Base-by-base conservation (phyloP, 257 asterid species). In the Petunia secreta region DNA sequence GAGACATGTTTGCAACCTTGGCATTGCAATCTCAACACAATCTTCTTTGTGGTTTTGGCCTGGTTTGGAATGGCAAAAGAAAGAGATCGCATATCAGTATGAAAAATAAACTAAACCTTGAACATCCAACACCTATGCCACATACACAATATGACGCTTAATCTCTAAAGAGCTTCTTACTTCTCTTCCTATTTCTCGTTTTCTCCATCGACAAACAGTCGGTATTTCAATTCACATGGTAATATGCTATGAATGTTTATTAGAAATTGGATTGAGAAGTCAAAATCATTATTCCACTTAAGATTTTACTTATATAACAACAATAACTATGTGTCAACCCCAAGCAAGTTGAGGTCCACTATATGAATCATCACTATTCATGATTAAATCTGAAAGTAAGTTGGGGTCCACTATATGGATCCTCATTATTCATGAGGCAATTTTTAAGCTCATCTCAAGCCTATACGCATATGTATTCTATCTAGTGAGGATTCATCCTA, bases 11-110 rank as follows among this genome's bases (percentile, higher is more conserved):
- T 71, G 77, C 77, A 71, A 34, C 60, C 34, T 48, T 71, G 77
- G 77, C 77, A 71, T 46, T 71, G 77, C 44, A 71, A 71, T 50
- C 77, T 71, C 77, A 71, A 71, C 59, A 71, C 77, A 71, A 71
- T 71, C 77, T 71, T 71, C 60, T 71, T 71, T 5, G 77, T 71
- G 44, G 77, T 71, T 15, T 71, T 71, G 46, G 77, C 77, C 77
- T 71, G 77, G 5, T 48, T 71, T 25, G 6, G 43, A 46, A 48
- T 1, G 11, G 25, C 0, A 15, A 48, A 46, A 44, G 76, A 46
- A 25, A 69, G 58, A 46, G 10, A 2, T 10, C 2, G n/a, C 46
- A 50, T 3, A 73, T 73, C 34, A 50, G 46, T 50, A 11, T 25
- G 50, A 5, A 2, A 2, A 11, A 53, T 9, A 71, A 48, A 34